Conservation (phyloP, 257 asterid species). For the Solanum lycopersicoides region DNA sequence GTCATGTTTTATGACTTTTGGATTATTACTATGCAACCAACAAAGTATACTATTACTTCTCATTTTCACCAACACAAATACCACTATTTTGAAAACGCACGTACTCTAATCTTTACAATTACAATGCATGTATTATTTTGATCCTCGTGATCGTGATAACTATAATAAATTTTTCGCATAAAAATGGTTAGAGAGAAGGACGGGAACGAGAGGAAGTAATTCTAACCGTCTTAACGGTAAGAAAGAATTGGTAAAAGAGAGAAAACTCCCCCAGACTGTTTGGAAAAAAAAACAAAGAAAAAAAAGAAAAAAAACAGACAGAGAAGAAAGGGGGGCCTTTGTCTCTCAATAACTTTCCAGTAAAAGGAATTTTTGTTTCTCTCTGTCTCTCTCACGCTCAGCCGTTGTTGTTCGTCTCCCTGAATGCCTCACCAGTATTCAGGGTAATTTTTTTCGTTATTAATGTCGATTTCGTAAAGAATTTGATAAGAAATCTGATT, state of each 20-base stretch:
- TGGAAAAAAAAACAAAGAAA: not conserved
- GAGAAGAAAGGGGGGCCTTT: constrained; percentile 22
- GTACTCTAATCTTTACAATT: not conserved
- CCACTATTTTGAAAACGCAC: not conserved
- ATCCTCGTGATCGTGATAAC: not conserved
- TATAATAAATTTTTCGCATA: not conserved
- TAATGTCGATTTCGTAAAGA: not conserved
- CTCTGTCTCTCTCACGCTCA: constrained; percentile 64
- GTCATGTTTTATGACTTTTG: not conserved
- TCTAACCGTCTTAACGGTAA: not conserved
- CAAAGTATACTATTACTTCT: not conserved
- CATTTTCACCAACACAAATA: not conserved
- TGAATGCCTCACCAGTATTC: constrained; percentile 99
- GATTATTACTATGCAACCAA: not conserved
- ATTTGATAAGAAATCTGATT: not conserved
- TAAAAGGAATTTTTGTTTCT: constrained; percentile 51
- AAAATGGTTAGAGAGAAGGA: not conserved
- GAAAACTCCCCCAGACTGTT: not conserved
- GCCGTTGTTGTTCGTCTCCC: constrained; percentile 86
- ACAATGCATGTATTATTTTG: too few relatives aligned
- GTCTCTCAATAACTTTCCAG: constrained; percentile 49
- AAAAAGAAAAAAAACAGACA: not conserved
- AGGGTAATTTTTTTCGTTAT: constrained; percentile 33
- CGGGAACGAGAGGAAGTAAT: not conserved
- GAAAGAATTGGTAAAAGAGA: not conserved